Base-by-base conservation (phyloP, 441 rosid species). In the Populus hybrid region DNA sequence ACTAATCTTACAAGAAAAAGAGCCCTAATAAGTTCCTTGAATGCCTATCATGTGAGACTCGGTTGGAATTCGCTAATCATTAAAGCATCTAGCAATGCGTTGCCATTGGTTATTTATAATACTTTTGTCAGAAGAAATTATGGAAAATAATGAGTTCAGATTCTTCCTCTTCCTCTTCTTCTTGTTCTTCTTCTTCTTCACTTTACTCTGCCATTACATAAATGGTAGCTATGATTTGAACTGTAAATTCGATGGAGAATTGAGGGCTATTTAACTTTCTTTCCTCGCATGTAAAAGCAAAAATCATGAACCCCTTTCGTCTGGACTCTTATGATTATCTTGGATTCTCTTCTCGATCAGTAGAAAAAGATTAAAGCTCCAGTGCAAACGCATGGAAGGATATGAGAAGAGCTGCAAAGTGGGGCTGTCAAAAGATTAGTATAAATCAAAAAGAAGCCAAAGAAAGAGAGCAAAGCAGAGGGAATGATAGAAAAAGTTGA, bases 311-410 rank as follows among this genome's bases (percentile, higher is more conserved):
- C 71, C 73, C 73, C 84, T 83, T 83, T 73, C 76, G 85, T 80
- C 82, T 83, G 88, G 86, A 83, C 82, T 83, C 77, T 77, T 28
- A 66, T 59, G 66, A 82, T 75, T 76, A 77, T 86, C 82, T 82
- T 79, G 85, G 93, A 88, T 85, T 89, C 93, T 83, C 82, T 36
- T 14, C 35, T 32, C 46, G n/a, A n/a, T n/a, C n/a, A 72, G 78
- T 59, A 67, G 73, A 74, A 67, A 46, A 6, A 66, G n/a, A 67
- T 71, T 50, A 68, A 40, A 24, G 8, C 11, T 3, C n/a, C 5
- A 16, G 20, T 10, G 6, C 5, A 2, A 28, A 72, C 75, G 74
- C 61, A 73, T 38, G n/a, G 69, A 69, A 70, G 30, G 72, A 26
- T 10, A 28, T 12, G 66, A 42, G 54, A 23, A 14, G n/a, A 23